These are phyloP conservation scores for Naganishia liquefaciens DNA, from an alignment of 1,284 basidiomycete genomes.

Conservation along the genomic window DNA sequence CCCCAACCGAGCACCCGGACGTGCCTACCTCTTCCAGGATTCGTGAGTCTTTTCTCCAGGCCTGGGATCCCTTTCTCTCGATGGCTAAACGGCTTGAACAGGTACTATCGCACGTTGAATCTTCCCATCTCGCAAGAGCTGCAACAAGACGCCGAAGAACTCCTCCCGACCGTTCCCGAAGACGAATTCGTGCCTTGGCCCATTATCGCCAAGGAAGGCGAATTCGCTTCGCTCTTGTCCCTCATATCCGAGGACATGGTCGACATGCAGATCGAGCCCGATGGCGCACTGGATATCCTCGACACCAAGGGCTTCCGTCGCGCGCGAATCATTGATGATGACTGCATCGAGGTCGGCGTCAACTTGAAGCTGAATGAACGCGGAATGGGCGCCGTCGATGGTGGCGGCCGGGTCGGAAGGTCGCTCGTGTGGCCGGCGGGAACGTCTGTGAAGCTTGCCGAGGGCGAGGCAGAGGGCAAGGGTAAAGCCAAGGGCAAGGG, in stretches of 20 bases:
- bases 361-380: slow-evolving; percentile 18
- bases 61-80: too few species aligned
- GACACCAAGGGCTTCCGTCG: slow-evolving; percentile 23
- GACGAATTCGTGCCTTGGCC: slow-evolving; percentile 25
- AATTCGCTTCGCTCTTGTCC: slow-evolving; percentile 18
- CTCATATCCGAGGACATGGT: slow-evolving; percentile 27
- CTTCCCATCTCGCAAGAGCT: slow-evolving; percentile 4
- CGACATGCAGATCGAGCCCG: slow-evolving; percentile 23
- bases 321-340: slow-evolving; percentile 22
- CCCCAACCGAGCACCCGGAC: slow-evolving; percentile 3
- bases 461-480: neutral
- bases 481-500: neutral
- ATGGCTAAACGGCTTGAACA: neutral
- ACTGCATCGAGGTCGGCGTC: slow-evolving; percentile 25
- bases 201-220: slow-evolving; percentile 21
- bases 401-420: too few species aligned
- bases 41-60: neutral
- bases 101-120: slow-evolving; percentile 15
- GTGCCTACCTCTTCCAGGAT: slow-evolving; percentile 22
- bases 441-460: neutral
- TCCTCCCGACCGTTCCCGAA: slow-evolving; percentile 16
- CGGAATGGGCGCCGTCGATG: slow-evolving; percentile 5
- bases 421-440: neutral
- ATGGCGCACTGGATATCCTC: slow-evolving; percentile 23
- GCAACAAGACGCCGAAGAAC: slow-evolving; percentile 14